A percentile compares a stretch with the other conserved stretches of the same genome.
Conservation (phyloP, 202 grass and related monocot genomes). For the Setaria italica region DNA sequence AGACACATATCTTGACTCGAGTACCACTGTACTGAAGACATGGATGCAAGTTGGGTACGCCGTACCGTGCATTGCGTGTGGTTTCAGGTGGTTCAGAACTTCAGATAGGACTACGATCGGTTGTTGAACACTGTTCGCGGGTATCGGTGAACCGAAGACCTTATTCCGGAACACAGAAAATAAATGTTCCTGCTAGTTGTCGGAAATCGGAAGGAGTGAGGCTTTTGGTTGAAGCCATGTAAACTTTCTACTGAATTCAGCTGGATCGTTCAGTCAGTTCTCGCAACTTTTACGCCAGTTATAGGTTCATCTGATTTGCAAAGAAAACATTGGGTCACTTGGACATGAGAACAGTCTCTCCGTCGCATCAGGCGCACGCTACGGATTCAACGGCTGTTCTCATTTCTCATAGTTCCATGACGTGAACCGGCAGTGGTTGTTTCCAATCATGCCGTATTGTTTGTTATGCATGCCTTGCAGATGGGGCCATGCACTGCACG, state of each 20-base stretch:
- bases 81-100: slow-evolving; percentile 6
- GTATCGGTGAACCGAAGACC: neutral
- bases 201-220: neutral
- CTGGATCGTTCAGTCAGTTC: neutral
- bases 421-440: slow-evolving; percentile 48
- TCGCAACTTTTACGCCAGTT: neutral
- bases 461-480: slow-evolving; percentile 30
- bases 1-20: slow-evolving; percentile 37
- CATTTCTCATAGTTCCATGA: slow-evolving; percentile 30
- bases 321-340: neutral
- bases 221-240: neutral
- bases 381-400: slow-evolving; percentile 33
- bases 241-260: neutral
- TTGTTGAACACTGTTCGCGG: slow-evolving; percentile 23
- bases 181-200: neutral
- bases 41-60: slow-evolving; percentile 18
- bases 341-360: neutral
- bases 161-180: neutral
- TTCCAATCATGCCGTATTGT: slow-evolving; percentile 53
- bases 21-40: slow-evolving; percentile 1
- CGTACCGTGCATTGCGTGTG: slow-evolving; percentile 38
- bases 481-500: slow-evolving; percentile 30
- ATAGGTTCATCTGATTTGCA: neutral
- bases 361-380: neutral
- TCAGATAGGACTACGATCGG: neutral